Base-by-base conservation (phyloP, 148 eudicot genomes). In the Pharnaceum exiguum region DNA sequence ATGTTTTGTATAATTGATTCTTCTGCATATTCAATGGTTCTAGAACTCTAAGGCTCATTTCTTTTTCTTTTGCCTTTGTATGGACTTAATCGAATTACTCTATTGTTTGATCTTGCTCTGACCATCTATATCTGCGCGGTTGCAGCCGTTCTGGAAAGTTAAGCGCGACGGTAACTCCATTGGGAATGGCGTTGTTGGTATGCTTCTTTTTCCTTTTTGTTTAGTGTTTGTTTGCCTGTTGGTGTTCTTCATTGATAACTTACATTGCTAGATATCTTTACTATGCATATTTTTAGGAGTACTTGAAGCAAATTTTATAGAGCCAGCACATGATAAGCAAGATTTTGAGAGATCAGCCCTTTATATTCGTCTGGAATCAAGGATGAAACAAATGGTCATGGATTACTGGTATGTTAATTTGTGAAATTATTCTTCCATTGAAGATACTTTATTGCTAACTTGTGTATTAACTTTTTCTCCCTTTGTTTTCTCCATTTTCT, bases 311-410 rank as follows among this genome's bases (percentile, higher is more conserved):
- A 93, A 93, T 76, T 93, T 93, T 55, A 88, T 93, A 60, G 87
- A 93, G 72, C 96, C 98, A 44, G 95, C 99, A 16, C 99, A 93
- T 66, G 99, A 93, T 82, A 93, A 93, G 77, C 99, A 93, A 75
- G 99, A 93, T 68, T 93, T 93, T 73, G 99, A 93, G 80, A 81
- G 91, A 63, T 88, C 99, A 25, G 63, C 83, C 57, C 59, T 85
- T 48, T 93, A 68, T 75, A 64, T 76, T 61, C 79, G 81, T 68
- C 79, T 93, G 62, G 99, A 93, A 76, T 10, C 51, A 54, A 81
- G 70, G 76, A 77, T 93, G 77, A 93, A 93, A 52, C 87, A 85
- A 70, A 88, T 93, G 91, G 83, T 79, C 57, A 51, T 55, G 46
- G 99, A 88, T 0, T 93, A 83, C 77, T 93, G 99, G 99, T 93